Base-by-base conservation (phyloP, 306 rosid genomes). In the Delonix regia region DNA sequence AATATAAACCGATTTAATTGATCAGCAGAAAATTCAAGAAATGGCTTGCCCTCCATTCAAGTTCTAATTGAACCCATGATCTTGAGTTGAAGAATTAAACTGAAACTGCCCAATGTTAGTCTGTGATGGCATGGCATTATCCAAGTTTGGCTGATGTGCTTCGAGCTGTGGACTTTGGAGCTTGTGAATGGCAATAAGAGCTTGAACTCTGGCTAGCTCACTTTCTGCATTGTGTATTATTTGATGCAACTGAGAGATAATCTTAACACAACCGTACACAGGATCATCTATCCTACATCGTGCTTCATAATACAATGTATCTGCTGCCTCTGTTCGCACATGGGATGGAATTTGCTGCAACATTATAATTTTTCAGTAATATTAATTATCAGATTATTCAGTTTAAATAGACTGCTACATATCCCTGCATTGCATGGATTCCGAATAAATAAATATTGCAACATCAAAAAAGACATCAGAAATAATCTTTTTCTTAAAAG, bases 261-360 rank as follows among this genome's bases (percentile, higher is more conserved):
- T 73, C 15, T 89, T 83, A 56, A 81, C 97, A 76, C 92, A 87
- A 0, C 97, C 97, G 70, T 92, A 92, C 53, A 92, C 85, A 8
- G 91, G 94, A 24, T 95, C 90, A 79, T 86, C 78, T 56, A 85
- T 83, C 71, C 94, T 83, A 51, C 87, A 84, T 41, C 83, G 73
- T 33, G 96, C 96, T 78, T 95, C 96, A 51, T 69, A 88, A 68
- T 82, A 77, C 55, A 91, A 38, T 13, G 88, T 51, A n/a, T 89
- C 78, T 16, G 86, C 94, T 34, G 98, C 87, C 65, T 83, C 63
- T 57, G 74, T 88, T 66, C 97, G 18, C 22, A 83, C 19, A 56
- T 86, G 49, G 0, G 24, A 3, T 4, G 97, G 90, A 13, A 89
- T 49, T 86, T 89, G 85, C 91, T 92, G 71, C 80, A 87, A 34